These are phyloP conservation scores for barrel medic (Medicago truncatula) DNA, from an alignment of 306 rosid species.

Conservation along the genomic window MtrunA17r5.0-ANR NC_053043.1:37494501-37495000, in stretches of 20 bases:
- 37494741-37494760: not conserved
- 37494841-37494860: too few relatives aligned
- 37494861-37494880: too few relatives aligned
- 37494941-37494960: too few relatives aligned
- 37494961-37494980: too few relatives aligned
- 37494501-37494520: not conserved
- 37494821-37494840: too few relatives aligned
- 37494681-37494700: slow-evolving; percentile 7
- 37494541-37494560: slow-evolving; percentile 5
- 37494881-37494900: too few relatives aligned
- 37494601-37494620: not conserved
- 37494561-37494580: not conserved
- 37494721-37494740: not conserved
- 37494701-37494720: slow-evolving; percentile 8
- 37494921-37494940: too few relatives aligned
- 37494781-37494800: not conserved
- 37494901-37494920: too few relatives aligned
- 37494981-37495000: too few relatives aligned
- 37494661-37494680: not conserved
- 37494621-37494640: not conserved
- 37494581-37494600: not conserved
- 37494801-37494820: too few relatives aligned
- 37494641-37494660: not conserved
- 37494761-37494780: slow-evolving; percentile 15
- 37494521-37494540: not conserved